These are phyloP conservation scores for Neurospora sp. DNA, from an alignment of 495 filamentous ascomycete genomes.

Conservation along the genomic window DNA sequence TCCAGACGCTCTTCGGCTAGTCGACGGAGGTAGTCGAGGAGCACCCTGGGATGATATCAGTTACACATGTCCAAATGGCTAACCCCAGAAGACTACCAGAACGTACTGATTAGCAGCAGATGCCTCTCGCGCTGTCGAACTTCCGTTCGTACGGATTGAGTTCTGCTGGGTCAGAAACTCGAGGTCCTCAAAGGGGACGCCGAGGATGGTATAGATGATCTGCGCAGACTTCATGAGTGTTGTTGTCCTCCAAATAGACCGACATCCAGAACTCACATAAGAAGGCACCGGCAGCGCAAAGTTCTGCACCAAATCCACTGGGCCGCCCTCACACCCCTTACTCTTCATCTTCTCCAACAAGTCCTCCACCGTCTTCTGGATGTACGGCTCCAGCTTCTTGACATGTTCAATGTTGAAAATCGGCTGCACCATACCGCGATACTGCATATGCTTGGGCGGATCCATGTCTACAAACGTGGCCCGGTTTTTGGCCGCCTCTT, in stretches of 20 bases:
- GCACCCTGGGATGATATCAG: constrained; percentile 14
- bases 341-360: constrained; percentile 27
- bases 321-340: constrained; percentile 18
- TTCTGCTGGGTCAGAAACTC: constrained; percentile 31
- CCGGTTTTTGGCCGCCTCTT: constrained; percentile 29
- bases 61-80: background rate
- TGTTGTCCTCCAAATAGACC: no score
- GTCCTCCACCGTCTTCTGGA: constrained; percentile 32
- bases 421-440: constrained; percentile 34
- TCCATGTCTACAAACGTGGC: constrained; percentile 44
- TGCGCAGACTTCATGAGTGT: constrained; percentile 2
- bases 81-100: background rate
- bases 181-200: constrained; percentile 37
- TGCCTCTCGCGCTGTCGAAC: constrained; percentile 30
- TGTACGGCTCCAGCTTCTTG: constrained; percentile 28
- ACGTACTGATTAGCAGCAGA: constrained; percentile 27
- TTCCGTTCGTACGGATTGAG: constrained; percentile 35
- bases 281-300: constrained; percentile 36
- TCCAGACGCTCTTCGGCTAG: constrained; percentile 28
- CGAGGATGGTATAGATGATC: constrained; percentile 41
- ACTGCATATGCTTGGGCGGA: constrained; percentile 32
- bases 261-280: constrained; percentile 17
- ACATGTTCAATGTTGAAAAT: constrained; percentile 29
- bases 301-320: constrained; percentile 33
- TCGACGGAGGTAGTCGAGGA: constrained; percentile 28